A percentile compares a stretch with the other conserved stretches of the same genome.
phyloP scores from a whole-genome alignment of 2,329 filamentous ascomycete genomes.

The Colletotrichum kahawae region DNA sequence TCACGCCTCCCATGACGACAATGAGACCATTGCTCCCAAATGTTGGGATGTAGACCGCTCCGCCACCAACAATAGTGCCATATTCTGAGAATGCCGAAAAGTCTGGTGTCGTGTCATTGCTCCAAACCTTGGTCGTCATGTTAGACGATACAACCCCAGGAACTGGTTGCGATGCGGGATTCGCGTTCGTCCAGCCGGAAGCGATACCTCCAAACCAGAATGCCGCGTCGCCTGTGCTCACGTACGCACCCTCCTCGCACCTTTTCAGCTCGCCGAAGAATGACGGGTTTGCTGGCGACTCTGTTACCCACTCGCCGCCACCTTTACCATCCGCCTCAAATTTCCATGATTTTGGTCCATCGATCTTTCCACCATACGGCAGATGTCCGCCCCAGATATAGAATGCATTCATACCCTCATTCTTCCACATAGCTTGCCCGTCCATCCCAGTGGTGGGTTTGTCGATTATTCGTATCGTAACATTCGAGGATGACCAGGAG shows the following conservation, averaged over 20 bases:
- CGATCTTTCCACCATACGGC: background rate
- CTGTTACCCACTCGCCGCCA: slow-evolving; percentile 9
- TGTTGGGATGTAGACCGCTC: slow-evolving; percentile 1
- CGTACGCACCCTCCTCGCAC: background rate
- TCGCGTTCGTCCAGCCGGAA: background rate
- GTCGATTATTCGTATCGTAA: background rate
- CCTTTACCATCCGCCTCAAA: slow-evolving; percentile 15
- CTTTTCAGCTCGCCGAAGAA: background rate
- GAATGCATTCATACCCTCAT: background rate
- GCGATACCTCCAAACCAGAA: slow-evolving; percentile 19
- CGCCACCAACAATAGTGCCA: slow-evolving; percentile 5
- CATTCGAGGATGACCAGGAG: slow-evolving; percentile 6
- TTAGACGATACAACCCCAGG: slow-evolving; percentile 7
- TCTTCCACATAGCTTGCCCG: slow-evolving; percentile 5
- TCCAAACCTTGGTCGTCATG: slow-evolving; percentile 10
- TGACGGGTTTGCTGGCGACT: background rate
- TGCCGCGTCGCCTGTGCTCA: background rate
- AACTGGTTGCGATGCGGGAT: background rate
- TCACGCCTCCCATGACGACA: slow-evolving; percentile 5
- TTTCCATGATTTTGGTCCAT: background rate
- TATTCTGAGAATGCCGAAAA: background rate
- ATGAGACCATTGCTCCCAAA: slow-evolving; percentile 17
- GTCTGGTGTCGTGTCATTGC: slow-evolving; percentile 2
- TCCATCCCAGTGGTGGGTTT: background rate
- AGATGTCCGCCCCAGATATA: slow-evolving; percentile 20